These are phyloP conservation scores for Neurospora sp. DNA, from an alignment of 495 filamentous ascomycete species.

Conservation along the genomic window DNA sequence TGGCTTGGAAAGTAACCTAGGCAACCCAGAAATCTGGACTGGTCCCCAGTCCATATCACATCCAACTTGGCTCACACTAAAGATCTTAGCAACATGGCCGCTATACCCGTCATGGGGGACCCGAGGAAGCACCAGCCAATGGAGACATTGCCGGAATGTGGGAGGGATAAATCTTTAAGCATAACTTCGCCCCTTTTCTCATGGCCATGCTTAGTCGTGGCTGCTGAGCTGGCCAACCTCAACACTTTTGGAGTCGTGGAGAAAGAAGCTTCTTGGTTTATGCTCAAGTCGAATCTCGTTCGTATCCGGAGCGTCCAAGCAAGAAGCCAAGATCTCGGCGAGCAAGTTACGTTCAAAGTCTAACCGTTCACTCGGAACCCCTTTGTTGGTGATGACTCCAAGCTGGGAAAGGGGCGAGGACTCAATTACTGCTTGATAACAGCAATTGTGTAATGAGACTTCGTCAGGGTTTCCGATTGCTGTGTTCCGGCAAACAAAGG, in stretches of 20 bases:
- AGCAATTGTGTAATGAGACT: not conserved
- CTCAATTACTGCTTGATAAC: not conserved
- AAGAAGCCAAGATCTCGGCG: not conserved
- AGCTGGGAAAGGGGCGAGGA: not conserved
- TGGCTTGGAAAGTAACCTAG: not conserved
- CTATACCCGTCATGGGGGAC: not conserved
- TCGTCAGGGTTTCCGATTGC: not conserved
- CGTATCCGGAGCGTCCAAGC: not conserved
- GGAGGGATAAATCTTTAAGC: not conserved
- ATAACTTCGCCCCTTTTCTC: not conserved
- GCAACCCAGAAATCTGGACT: not conserved
- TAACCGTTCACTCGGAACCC: not conserved
- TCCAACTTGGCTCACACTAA: not conserved
- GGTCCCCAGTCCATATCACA: not conserved
- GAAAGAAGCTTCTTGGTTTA: not conserved
- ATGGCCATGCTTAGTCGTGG: not conserved
- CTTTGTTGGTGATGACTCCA: not conserved
- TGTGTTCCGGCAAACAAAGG: not conserved
- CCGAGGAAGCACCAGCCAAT: not conserved
- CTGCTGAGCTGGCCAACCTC: not conserved
- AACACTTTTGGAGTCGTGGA: not conserved
- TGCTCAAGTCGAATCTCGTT: not conserved
- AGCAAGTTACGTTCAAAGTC: not conserved
- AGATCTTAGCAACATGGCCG: not conserved
- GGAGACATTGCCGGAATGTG: not conserved